Evolutionary conservation across 1,284 basidiomycete species (phyloP), one percentile per base, ranked within the genome.

Genomic region (Anthracocystis walkeri): DNA sequence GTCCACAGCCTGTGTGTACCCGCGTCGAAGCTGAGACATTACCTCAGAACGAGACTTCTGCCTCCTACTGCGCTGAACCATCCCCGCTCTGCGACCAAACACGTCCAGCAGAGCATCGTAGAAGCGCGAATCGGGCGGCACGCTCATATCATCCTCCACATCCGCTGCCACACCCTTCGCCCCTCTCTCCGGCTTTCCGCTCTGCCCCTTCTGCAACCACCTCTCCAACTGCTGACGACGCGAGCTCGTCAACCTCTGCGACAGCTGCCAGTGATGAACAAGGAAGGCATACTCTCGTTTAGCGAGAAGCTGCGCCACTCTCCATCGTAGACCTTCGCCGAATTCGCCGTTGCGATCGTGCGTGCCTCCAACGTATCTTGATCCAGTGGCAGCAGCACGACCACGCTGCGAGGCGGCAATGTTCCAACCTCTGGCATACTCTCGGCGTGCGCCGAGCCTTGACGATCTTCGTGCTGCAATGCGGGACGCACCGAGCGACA

Each of bases 341-440:
- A 55, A 54, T 25, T 66, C 63, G 12, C 45, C 45, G 2, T 42
- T 7, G 11, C 58, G 33, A 29, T 29, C 50, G 42, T 41, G 20
- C 33, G 33, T 31, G 7, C 35, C 23, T 12, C 51, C 58, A 4
- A 12, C 25, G 6, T 50, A 41, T 7, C 44, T 23, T 7, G 46
- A 27, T n/a, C 46, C 38, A 1, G 10, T 18, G 3, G 31, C 40
- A 23, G 40, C 35, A 3, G 58, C 52, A 25, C 62, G 38, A 2
- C 58, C 58, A 18, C 62, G 68, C 12, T 54, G 53, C 25, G 68
- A 70, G 6, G 68, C 68, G 12, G 55, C 18, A 8, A 70, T 57
- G 35, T 67, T 71, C 68, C 68, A 76, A 4, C 74, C 74, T 8
- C 62, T 18, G 1, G 69, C 62, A 29, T 62, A 68, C 46, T 62